A percentile compares a stretch with the other conserved stretches of the same genome.
These are phyloP conservation scores for Coriaria nepalensis DNA, from an alignment of 306 rosid genomes.

Conservation along the genomic window DNA sequence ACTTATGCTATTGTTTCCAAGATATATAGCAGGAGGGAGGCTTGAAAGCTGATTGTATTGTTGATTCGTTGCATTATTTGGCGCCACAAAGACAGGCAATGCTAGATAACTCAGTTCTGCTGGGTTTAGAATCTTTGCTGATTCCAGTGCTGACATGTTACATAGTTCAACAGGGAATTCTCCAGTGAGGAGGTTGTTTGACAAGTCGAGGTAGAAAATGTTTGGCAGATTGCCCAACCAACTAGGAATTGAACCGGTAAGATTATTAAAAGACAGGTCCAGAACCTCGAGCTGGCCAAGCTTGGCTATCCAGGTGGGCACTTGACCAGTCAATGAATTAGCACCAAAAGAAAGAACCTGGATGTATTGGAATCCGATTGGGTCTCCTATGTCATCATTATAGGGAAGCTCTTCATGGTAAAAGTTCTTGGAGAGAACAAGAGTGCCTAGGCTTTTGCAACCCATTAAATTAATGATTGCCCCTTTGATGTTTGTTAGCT, in stretches of 20 bases:
- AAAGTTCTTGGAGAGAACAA: constrained; percentile 39
- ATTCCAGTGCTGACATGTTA: constrained; percentile 32
- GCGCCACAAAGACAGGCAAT: constrained; percentile 63
- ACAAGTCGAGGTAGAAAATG: constrained; percentile 66
- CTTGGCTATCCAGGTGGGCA: constrained; percentile 52
- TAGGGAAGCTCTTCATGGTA: constrained; percentile 31
- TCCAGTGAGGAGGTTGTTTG: constrained; percentile 37
- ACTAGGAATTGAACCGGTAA: constrained; percentile 48
- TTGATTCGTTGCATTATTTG: constrained; percentile 39
- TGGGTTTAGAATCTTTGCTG: constrained; percentile 27
- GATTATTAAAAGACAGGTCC: constrained; percentile 46
- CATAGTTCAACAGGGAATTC: constrained; percentile 43
- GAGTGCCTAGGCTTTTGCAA: constrained; percentile 44
- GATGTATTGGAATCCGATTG: constrained; percentile 39
- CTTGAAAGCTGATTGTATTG: constrained; percentile 63
- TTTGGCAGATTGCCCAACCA: constrained; percentile 47
- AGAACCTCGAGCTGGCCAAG: constrained; percentile 44
- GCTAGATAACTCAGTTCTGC: constrained; percentile 40
- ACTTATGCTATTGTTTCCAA: constrained; percentile 35
- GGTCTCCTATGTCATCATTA: constrained; percentile 24
- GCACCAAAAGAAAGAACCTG: constrained; percentile 57
- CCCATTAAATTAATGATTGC: constrained; percentile 40
- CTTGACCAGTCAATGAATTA: constrained; percentile 41
- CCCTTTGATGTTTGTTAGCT: constrained; percentile 36
- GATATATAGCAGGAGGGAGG: constrained; percentile 61